A percentile compares a stretch with the other conserved stretches of the same genome.
Conservation (phyloP, 352 stramenopile species). For the Globisporangium canariense region DNA sequence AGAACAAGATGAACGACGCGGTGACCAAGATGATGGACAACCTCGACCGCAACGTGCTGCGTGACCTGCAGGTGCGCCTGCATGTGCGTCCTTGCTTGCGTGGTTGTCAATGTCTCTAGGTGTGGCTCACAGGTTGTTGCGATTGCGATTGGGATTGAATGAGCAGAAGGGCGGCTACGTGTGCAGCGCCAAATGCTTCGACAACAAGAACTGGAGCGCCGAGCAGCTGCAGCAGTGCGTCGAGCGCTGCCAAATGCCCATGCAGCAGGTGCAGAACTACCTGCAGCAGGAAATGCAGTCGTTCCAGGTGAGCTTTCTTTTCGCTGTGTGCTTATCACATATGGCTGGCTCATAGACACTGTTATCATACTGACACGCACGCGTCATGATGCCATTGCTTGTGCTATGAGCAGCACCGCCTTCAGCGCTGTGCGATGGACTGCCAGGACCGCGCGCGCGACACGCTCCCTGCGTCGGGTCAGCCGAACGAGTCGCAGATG, state of each 20-base stretch:
- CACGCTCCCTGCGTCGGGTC: slow-evolving; percentile 45
- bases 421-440: slow-evolving; percentile 84
- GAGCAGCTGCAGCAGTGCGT: slow-evolving; percentile 82
- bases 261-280: slow-evolving; percentile 82
- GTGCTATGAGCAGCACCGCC: slow-evolving; percentile 41
- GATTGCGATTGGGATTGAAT: not conserved
- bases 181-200: slow-evolving; percentile 85
- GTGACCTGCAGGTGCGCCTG: slow-evolving; percentile 54
- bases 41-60: slow-evolving; percentile 72
- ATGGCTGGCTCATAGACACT: not conserved
- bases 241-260: slow-evolving; percentile 82
- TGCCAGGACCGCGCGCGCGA: slow-evolving; percentile 84
- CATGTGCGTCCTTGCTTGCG: not conserved
- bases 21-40: slow-evolving; percentile 84
- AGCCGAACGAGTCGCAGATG: slow-evolving; percentile 71
- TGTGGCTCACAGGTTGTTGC: not conserved
- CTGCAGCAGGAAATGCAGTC: slow-evolving; percentile 81
- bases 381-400: not conserved
- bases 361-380: not conserved
- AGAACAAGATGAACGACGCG: slow-evolving; percentile 79
- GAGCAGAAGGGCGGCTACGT: slow-evolving; percentile 75
- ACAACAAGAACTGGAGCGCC: slow-evolving; percentile 75
- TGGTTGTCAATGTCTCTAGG: not conserved
- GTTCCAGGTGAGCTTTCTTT: slow-evolving; percentile 46
- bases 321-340: not conserved